Conservation (phyloP, 148 eudicot species). For the Camellia japonica region DNA sequence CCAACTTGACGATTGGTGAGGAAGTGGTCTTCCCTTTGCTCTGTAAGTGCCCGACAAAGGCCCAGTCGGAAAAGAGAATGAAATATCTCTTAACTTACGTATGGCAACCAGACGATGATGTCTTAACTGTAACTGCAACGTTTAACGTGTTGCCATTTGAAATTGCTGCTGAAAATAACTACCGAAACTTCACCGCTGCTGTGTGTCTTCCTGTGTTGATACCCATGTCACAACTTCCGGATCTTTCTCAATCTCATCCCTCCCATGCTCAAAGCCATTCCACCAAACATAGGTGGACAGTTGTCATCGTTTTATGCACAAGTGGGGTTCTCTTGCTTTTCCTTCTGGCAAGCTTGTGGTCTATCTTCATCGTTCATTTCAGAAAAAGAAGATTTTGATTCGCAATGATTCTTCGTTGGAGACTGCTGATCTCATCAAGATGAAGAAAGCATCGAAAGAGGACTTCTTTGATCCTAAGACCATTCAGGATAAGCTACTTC, state of each 20-base stretch:
- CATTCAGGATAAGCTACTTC: slow-evolving; percentile 36
- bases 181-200: slow-evolving; percentile 40
- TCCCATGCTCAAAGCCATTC: slow-evolving; percentile 5
- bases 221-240: slow-evolving; percentile 27
- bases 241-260: slow-evolving; percentile 19
- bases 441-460: slow-evolving; percentile 17
- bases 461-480: slow-evolving; percentile 18
- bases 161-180: slow-evolving; percentile 27
- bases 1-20: slow-evolving; percentile 28
- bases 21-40: slow-evolving; percentile 35
- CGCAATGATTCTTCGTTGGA: slow-evolving; percentile 31
- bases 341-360: slow-evolving; percentile 19
- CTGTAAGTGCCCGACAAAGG: slow-evolving; percentile 37
- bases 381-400: slow-evolving; percentile 23
- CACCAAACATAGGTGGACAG: slow-evolving; percentile 2
- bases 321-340: slow-evolving; percentile 21
- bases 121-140: slow-evolving; percentile 25
- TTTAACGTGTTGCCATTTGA: slow-evolving; percentile 26
- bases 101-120: slow-evolving; percentile 41
- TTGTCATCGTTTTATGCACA: slow-evolving; percentile 16
- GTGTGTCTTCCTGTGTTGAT: slow-evolving; percentile 39
- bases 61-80: slow-evolving; percentile 15
- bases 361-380: slow-evolving; percentile 10
- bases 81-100: slow-evolving; percentile 33
- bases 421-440: slow-evolving; percentile 24